A percentile compares a stretch with the other conserved stretches of the same genome.
phyloP scores from a whole-genome alignment of 1,284 basidiomycete species.

The Fomitopsis schrenkii region DNA sequence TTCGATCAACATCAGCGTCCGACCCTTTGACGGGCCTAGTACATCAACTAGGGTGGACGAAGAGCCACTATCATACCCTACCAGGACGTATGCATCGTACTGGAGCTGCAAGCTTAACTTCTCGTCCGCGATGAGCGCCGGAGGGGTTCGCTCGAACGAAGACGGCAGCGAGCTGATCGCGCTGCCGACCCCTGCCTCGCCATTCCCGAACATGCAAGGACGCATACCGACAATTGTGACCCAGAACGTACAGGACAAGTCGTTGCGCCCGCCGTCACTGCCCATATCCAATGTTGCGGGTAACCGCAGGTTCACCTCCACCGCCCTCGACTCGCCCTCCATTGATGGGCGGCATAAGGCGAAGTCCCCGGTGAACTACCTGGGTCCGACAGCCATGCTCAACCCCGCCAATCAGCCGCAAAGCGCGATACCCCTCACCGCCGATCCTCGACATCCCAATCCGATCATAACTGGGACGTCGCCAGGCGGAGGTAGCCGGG shows the following conservation, averaged over 20 bases:
- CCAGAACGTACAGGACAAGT: conserved; percentile 1
- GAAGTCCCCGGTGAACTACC: conserved; percentile 34
- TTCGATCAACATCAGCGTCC: conserved; percentile 72
- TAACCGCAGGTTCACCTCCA: conserved; percentile 54
- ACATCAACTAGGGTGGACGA: neutral
- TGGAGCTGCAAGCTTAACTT: conserved; percentile 90
- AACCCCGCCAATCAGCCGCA: conserved; percentile 30
- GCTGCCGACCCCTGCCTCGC: conserved; percentile 70
- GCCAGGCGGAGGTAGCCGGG: conserved; percentile 14
- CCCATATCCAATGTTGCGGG: conserved; percentile 39
- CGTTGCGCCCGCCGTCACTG: neutral
- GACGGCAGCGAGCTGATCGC: conserved; percentile 37
- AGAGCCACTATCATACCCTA: conserved; percentile 47
- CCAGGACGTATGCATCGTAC: conserved; percentile 69
- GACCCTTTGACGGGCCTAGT: conserved; percentile 41
- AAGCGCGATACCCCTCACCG: conserved; percentile 9
- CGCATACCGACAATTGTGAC: neutral
- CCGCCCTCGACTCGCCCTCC: conserved; percentile 21
- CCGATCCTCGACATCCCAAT: conserved; percentile 16
- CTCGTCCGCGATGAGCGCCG: conserved; percentile 34
- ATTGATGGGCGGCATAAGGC: conserved; percentile 16
- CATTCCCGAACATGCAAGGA: conserved; percentile 47
- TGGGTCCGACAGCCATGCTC: conserved; percentile 30
- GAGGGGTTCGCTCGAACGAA: conserved; percentile 5
- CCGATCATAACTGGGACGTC: conserved; percentile 12